phyloP scores from a whole-genome alignment of 495 filamentous ascomycete species.

The Podospora pseudoanserina region DNA sequence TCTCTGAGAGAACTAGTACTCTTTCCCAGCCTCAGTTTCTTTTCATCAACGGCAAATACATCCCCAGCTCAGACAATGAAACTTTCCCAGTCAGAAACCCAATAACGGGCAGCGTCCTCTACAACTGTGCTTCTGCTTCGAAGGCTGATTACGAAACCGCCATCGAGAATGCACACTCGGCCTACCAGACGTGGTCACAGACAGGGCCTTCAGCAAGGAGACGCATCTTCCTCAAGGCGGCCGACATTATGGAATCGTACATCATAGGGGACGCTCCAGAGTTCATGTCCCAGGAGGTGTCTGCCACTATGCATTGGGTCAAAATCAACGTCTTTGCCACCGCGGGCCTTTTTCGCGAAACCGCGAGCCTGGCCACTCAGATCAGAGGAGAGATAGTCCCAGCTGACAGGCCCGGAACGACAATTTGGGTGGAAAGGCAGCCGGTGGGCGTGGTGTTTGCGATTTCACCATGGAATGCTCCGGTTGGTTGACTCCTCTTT shows the following conservation, averaged over 20 bases:
- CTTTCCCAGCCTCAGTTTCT: slow-evolving; percentile 42
- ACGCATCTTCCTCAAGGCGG: slow-evolving; percentile 63
- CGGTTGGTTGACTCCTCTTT: slow-evolving; percentile 13
- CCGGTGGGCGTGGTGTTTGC: slow-evolving; percentile 36
- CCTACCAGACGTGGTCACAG: slow-evolving; percentile 62
- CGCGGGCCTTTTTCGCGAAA: slow-evolving; percentile 56
- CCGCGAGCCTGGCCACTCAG: slow-evolving; percentile 52
- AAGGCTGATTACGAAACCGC: slow-evolving; percentile 56
- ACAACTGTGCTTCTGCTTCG: slow-evolving; percentile 56
- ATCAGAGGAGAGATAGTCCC: slow-evolving; percentile 37
- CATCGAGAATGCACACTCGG: slow-evolving; percentile 56
- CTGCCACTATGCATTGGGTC: slow-evolving; percentile 33
- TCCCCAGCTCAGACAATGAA: slow-evolving; percentile 43
- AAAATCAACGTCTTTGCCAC: slow-evolving; percentile 53
- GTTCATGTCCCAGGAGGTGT: slow-evolving; percentile 41
- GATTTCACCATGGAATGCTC: slow-evolving; percentile 39
- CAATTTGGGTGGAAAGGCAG: slow-evolving; percentile 28
- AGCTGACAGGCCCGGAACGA: slow-evolving; percentile 31
- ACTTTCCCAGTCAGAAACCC: slow-evolving; percentile 64
- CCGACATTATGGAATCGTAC: slow-evolving; percentile 60
- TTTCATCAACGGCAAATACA: slow-evolving; percentile 59
- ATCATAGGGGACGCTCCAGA: slow-evolving; percentile 58
- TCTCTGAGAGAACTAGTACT: background rate
- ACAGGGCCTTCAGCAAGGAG: slow-evolving; percentile 56
- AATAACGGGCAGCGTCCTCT: slow-evolving; percentile 51